Evolutionary conservation across 1,284 basidiomycete species (phyloP).

Genomic region (Heterobasidion parviporum): DNA sequence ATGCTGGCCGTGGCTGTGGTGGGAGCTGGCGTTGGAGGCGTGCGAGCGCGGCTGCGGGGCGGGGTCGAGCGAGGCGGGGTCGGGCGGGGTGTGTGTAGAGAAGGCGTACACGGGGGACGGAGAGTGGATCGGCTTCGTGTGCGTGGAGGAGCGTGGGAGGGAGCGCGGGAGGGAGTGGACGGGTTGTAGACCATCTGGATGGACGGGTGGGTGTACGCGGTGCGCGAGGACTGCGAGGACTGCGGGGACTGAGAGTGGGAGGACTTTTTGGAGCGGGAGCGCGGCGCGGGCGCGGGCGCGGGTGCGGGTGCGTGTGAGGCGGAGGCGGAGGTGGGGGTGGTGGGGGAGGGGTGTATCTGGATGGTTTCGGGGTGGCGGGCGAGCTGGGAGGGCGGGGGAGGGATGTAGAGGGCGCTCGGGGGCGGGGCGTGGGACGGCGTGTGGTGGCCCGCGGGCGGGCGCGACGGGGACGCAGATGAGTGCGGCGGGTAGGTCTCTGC

Average conservation of each 20-base stretch:
- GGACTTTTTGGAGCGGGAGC: not conserved
- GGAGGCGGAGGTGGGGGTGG: not conserved
- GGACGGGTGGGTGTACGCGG: slow-evolving; percentile 4
- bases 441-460: not conserved
- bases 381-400: slow-evolving; percentile 5
- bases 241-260: slow-evolving; percentile 3
- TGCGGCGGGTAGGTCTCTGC: slow-evolving; percentile 2
- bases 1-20: too few relatives aligned
- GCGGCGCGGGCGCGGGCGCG: not conserved
- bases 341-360: slow-evolving; percentile 10
- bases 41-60: slow-evolving; percentile 3
- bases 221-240: slow-evolving; percentile 2
- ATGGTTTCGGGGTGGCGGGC: slow-evolving; percentile 9
- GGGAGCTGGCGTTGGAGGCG: not conserved
- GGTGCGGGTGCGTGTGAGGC: not conserved
- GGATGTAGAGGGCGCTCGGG: slow-evolving; percentile 5
- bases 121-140: slow-evolving; percentile 1
- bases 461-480: slow-evolving; percentile 5
- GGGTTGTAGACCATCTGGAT: slow-evolving; percentile 11
- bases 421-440: slow-evolving; percentile 1
- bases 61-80: not conserved
- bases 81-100: not conserved
- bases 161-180: slow-evolving; percentile 5
- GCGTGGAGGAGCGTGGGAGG: too few relatives aligned
- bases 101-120: not conserved